A percentile compares a stretch with the other conserved stretches of the same genome.
Evolutionary conservation across 1,139 yeast genomes (phyloP).

Genomic region (Debaryomyces coudertii): DNA sequence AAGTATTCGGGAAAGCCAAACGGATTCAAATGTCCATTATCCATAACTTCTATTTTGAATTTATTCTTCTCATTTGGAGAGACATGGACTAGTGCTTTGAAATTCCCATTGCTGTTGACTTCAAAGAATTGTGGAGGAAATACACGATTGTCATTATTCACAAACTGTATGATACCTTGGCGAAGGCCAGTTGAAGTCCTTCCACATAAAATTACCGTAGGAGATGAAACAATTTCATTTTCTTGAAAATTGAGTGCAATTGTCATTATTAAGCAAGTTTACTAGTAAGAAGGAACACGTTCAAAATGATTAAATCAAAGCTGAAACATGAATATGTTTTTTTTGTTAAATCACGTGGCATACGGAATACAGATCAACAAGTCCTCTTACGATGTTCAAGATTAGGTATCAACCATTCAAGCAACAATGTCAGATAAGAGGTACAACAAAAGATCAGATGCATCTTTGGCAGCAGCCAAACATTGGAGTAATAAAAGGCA

Average conservation of each 20-base stretch:
- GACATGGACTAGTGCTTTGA: constrained; percentile 75
- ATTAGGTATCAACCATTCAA: too few species aligned
- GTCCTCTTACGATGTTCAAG: not conserved
- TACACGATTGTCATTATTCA: constrained; percentile 45
- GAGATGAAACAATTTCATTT: constrained; percentile 46
- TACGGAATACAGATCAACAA: not conserved
- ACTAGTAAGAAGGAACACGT: not conserved
- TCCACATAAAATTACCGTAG: constrained; percentile 45
- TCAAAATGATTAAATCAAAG: not conserved
- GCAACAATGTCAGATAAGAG: not conserved
- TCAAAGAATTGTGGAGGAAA: constrained; percentile 77
- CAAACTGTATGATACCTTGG: constrained; percentile 35
- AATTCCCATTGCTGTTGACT: constrained; percentile 64
- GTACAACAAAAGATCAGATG: constrained; percentile 25
- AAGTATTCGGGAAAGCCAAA: constrained; percentile 34
- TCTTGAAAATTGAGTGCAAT: constrained; percentile 38
- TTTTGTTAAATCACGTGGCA: not conserved
- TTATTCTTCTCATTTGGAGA: constrained; percentile 61
- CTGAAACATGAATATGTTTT: not conserved
- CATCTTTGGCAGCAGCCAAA: constrained; percentile 28
- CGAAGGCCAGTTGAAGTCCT: constrained; percentile 21
- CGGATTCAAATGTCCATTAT: constrained; percentile 28
- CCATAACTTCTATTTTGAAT: constrained; percentile 33
- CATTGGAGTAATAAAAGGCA: constrained; percentile 26
- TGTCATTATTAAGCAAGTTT: constrained; percentile 21